Conservation (phyloP, 208 protist genomes). For the Novymonas esmeraldas region DNA sequence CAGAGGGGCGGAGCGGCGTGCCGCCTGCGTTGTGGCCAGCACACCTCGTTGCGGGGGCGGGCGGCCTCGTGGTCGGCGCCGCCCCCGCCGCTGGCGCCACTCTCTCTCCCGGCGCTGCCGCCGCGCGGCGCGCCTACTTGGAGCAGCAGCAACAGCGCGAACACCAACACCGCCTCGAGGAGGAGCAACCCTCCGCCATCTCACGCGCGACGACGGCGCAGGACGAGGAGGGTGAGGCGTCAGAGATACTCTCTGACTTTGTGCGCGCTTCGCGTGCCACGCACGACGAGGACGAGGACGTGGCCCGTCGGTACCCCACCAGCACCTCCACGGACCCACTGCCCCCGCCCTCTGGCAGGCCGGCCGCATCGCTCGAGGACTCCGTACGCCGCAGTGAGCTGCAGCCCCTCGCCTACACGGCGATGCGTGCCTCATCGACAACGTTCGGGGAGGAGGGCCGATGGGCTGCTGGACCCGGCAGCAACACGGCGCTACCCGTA, state of each 20-base stretch:
- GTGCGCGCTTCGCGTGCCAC: not conserved
- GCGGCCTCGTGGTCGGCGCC: not conserved
- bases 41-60: not conserved
- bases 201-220: not conserved
- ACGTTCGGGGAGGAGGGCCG: not conserved
- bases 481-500: not conserved
- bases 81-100: not conserved
- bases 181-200: not conserved
- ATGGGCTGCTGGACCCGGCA: not conserved
- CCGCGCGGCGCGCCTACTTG: slow-evolving; percentile 25
- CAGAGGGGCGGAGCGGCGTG: not conserved
- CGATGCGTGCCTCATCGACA: not conserved
- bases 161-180: not conserved
- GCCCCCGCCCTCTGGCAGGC: not conserved
- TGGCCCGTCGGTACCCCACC: slow-evolving; percentile 1
- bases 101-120: slow-evolving; percentile 27
- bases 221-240: not conserved
- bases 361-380: slow-evolving; percentile 8
- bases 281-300: not conserved
- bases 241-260: not conserved
- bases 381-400: slow-evolving; percentile 17
- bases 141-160: slow-evolving; percentile 23
- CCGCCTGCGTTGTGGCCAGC: not conserved
- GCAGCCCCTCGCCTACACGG: not conserved
- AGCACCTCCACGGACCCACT: slow-evolving; percentile 8